Evolutionary conservation across 768 basidiomycete genomes (phyloP).

Genomic region (Tricholoma sp.): DNA sequence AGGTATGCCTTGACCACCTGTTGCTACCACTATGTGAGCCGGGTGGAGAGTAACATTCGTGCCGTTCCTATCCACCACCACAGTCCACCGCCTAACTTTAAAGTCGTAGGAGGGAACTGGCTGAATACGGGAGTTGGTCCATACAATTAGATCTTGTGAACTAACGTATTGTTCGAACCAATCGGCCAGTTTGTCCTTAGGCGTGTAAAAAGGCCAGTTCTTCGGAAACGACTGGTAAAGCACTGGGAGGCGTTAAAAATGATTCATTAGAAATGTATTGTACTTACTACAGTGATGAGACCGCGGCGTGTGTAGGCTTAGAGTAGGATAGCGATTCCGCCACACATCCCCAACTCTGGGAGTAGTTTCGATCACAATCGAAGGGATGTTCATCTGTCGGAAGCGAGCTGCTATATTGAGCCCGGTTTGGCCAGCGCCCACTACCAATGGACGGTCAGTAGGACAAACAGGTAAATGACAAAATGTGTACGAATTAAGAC

Average conservation of each 20-base stretch:
- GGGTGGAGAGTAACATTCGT: constrained; percentile 25
- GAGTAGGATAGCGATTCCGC: constrained; percentile 46
- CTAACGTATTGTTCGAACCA: constrained; percentile 39
- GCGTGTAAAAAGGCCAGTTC: constrained; percentile 37
- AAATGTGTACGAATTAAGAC: constrained; percentile 32
- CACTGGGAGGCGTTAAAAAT: constrained; percentile 19
- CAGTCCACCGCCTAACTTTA: constrained; percentile 26
- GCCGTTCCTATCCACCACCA: constrained; percentile 27
- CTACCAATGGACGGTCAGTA: constrained; percentile 31
- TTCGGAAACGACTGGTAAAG: constrained; percentile 33
- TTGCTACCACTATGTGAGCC: constrained; percentile 34
- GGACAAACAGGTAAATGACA: neutral
- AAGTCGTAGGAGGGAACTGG: constrained; percentile 30
- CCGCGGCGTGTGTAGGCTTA: constrained; percentile 35
- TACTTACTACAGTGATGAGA: constrained; percentile 10
- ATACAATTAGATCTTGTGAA: constrained; percentile 37
- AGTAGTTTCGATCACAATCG: constrained; percentile 56
- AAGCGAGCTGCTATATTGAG: constrained; percentile 58
- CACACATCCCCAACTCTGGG: constrained; percentile 54
- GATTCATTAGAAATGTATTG: neutral
- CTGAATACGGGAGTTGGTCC: constrained; percentile 30
- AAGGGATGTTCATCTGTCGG: constrained; percentile 45
- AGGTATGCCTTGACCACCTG: constrained; percentile 31
- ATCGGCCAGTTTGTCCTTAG: constrained; percentile 37
- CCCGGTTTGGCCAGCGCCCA: constrained; percentile 61